phyloP scores from a whole-genome alignment of 352 stramenopile genomes.

The Phytophthora vignae region DNA sequence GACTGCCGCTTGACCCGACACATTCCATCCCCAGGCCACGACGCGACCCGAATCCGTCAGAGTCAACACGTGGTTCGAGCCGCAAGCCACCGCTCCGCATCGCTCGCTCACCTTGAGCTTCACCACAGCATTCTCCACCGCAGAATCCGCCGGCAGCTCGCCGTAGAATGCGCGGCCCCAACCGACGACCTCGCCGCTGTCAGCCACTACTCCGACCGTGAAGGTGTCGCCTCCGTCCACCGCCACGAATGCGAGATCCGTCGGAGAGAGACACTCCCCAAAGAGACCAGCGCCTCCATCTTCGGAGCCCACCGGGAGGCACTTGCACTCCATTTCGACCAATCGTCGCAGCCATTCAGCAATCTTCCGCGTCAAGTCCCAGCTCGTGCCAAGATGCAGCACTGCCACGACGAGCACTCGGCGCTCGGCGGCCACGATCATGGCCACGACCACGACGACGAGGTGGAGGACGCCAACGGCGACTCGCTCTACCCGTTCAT shows the following conservation, averaged over 20 bases:
- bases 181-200: constrained; percentile 47
- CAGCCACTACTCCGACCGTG: constrained; percentile 46
- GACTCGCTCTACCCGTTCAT: constrained; percentile 88
- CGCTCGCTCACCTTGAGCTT: constrained; percentile 33
- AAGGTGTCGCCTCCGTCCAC: constrained; percentile 68
- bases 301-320: constrained; percentile 12
- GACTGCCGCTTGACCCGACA: constrained; percentile 43
- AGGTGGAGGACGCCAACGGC: constrained; percentile 75
- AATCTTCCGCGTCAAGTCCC: constrained; percentile 14
- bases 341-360: constrained; percentile 21
- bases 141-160: constrained; percentile 40
- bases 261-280: constrained; percentile 37
- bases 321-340: constrained; percentile 45
- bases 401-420: constrained; percentile 73
- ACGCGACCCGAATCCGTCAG: constrained; percentile 49
- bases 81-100: constrained; percentile 58
- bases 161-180: constrained; percentile 79
- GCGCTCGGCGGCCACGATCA: constrained; percentile 62
- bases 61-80: constrained; percentile 64
- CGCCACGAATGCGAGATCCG: constrained; percentile 17
- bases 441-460: constrained; percentile 67
- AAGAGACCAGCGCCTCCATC: constrained; percentile 39
- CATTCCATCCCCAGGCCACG: constrained; percentile 68
- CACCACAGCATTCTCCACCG: neutral
- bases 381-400: constrained; percentile 44